Evolutionary conservation across 2,329 filamentous ascomycete genomes (phyloP), one percentile per base, ranked within the genome.

Genomic region (Xylaria sp.): DNA sequence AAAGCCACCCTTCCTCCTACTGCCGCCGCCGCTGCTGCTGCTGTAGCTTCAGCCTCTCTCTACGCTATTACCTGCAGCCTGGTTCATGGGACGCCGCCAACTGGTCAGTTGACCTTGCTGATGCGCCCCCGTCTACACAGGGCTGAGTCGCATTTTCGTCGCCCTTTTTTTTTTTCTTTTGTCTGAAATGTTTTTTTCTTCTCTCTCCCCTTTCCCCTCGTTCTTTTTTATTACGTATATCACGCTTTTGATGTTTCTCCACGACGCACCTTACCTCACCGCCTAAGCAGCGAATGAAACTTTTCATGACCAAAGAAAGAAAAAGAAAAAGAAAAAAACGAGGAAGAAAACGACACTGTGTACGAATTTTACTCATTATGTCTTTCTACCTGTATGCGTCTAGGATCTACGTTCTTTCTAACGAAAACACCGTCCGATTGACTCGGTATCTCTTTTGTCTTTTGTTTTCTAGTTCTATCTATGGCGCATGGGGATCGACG

Each of bases 161-260:
- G 47, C 29, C 15, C 11, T 57, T 63, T 29, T 49, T 5, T 13
- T 31, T 36, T 45, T 53, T n/a, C 20, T 36, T 45, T 27, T 49
- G 17, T 22, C 3, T 47, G 22, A n/a, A 0, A 0, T 4, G 1
- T 6, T 20, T 10, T 25, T 55, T 38, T 17, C 29, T 25, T 55
- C 29, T 17, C 29, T 17, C n/a, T 25, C 17, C 27, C 25, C 9
- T 9, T 53, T 11, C 38, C 2, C 1, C 17, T 47, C 13, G 22
- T 15, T n/a, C n/a, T n/a, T n/a, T n/a, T n/a, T n/a, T n/a, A 42
- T 61, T 39, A 56, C 47, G 57, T 61, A 54, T 57, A 42, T 25
- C 45, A 66, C 49, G 64, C 53, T 59, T n/a, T n/a, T 63, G 55
- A 68, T 57, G 59, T 57, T 66, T 61, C 53, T 49, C 54, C 45